phyloP scores from a whole-genome alignment of 305 asterid genomes.

The Caryopteris hybrid region DNA sequence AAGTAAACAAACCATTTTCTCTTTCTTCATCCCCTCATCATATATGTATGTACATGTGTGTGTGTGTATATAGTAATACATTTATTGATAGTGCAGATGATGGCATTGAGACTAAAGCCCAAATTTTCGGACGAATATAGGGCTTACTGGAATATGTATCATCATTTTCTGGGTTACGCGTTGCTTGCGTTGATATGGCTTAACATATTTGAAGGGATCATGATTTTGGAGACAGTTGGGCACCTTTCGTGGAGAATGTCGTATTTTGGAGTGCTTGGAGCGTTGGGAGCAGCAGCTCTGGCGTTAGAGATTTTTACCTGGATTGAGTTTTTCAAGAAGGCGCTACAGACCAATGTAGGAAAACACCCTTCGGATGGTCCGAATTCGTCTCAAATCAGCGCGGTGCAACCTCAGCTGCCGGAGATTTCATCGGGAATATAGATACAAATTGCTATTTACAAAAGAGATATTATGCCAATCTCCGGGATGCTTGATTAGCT shows the following conservation, averaged over 20 bases:
- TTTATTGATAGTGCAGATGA: slow-evolving; percentile 56
- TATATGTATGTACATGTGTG: no score
- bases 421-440: no score
- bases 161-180: slow-evolving; percentile 50
- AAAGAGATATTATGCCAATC: no score
- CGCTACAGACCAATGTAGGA: no score
- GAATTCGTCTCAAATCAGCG: no score
- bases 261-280: slow-evolving; percentile 28
- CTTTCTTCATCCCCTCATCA: no score
- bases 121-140: slow-evolving; percentile 15
- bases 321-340: slow-evolving; percentile 30
- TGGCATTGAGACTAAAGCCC: slow-evolving; percentile 45
- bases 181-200: slow-evolving; percentile 28
- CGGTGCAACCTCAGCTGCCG: no score
- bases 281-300: slow-evolving; percentile 22
- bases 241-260: slow-evolving; percentile 30
- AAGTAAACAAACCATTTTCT: not conserved
- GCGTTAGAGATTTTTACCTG: slow-evolving; percentile 34
- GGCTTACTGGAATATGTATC: slow-evolving; percentile 51
- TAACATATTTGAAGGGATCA: slow-evolving; percentile 45
- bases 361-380: no score
- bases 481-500: no score
- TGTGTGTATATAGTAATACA: no score
- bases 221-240: slow-evolving; percentile 16
- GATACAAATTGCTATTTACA: no score